Evolutionary conservation across 768 basidiomycete genomes (phyloP).

Genomic region (Lactarius deliciosus): DNA sequence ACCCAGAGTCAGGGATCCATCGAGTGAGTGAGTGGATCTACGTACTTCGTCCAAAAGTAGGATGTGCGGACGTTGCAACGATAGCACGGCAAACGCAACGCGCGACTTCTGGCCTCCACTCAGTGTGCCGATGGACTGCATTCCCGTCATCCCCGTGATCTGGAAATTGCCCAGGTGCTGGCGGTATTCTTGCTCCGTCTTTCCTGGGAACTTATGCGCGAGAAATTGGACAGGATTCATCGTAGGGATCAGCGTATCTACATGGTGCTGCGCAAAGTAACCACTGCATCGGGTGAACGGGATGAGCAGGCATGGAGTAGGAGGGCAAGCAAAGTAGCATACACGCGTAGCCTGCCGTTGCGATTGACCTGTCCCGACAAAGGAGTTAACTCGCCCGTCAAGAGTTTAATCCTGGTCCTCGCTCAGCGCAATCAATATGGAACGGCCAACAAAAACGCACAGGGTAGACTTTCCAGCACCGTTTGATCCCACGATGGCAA

Average conservation of each 20-base stretch:
- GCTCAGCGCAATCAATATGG: constrained; percentile 7
- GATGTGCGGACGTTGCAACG: constrained; percentile 87
- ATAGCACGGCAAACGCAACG: constrained; percentile 87
- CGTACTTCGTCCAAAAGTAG: constrained; percentile 89
- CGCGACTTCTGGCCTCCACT: constrained; percentile 96
- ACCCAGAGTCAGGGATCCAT: constrained; percentile 8
- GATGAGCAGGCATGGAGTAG: constrained; percentile 17
- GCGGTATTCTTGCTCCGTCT: constrained; percentile 94
- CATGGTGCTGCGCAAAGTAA: constrained; percentile 94
- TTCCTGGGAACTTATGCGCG: constrained; percentile 88
- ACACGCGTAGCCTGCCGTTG: constrained; percentile 92
- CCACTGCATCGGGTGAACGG: constrained; percentile 48
- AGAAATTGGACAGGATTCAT: constrained; percentile 95
- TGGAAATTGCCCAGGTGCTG: constrained; percentile 96
- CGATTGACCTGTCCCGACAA: constrained; percentile 77
- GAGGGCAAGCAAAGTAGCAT: constrained; percentile 33
- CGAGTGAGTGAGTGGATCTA: constrained; percentile 12
- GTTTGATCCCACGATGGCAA: constrained; percentile 94
- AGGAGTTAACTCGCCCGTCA: constrained; percentile 81
- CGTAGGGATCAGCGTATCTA: constrained; percentile 80
- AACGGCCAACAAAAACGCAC: constrained; percentile 43
- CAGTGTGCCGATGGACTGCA: constrained; percentile 88
- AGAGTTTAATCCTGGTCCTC: constrained; percentile 74
- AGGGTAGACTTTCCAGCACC: constrained; percentile 96
- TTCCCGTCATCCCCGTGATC: constrained; percentile 91